Evolutionary conservation across 345 rosid species (phyloP).

Genomic region (Dipteronia sinensis): DNA sequence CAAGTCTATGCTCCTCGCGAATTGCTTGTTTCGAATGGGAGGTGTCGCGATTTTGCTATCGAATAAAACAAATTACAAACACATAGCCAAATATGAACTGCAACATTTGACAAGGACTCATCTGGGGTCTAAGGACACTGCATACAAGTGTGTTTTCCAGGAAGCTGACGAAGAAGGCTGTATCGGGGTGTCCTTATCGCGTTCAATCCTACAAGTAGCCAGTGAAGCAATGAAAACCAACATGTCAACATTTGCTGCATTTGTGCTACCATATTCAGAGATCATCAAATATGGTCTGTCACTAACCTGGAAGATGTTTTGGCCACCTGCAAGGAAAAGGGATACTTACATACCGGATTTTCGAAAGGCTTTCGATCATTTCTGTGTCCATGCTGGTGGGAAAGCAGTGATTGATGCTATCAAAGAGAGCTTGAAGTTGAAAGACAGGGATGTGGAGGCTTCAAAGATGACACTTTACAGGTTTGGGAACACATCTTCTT

Average conservation of each 20-base stretch:
- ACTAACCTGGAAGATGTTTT: constrained; percentile 1
- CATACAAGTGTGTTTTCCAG: constrained; percentile 32
- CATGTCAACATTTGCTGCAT: constrained; percentile 16
- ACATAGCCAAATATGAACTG: constrained; percentile 27
- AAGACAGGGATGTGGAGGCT: constrained; percentile 21
- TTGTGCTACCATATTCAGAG: constrained; percentile 29
- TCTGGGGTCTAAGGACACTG: constrained; percentile 26
- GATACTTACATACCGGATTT: constrained; percentile 16
- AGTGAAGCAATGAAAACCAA: constrained; percentile 25
- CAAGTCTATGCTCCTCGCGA: constrained; percentile 43
- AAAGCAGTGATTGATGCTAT: constrained; percentile 26
- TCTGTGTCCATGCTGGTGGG: constrained; percentile 29
- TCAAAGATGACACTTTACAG: constrained; percentile 26
- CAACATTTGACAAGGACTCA: constrained; percentile 38
- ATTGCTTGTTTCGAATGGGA: constrained; percentile 40
- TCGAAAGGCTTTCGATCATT: constrained; percentile 28
- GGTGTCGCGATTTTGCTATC: constrained; percentile 42
- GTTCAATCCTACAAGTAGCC: constrained; percentile 22
- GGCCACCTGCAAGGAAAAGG: background rate
- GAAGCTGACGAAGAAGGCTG: constrained; percentile 30
- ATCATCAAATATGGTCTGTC: constrained; percentile 7
- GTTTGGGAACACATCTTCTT: constrained; percentile 29
- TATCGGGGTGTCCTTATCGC: constrained; percentile 26
- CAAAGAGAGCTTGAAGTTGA: constrained; percentile 11
- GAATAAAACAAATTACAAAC: constrained; percentile 21